Evolutionary conservation across 106 monocot genomes (phyloP).

Genomic region (Allium fistulosum): DNA sequence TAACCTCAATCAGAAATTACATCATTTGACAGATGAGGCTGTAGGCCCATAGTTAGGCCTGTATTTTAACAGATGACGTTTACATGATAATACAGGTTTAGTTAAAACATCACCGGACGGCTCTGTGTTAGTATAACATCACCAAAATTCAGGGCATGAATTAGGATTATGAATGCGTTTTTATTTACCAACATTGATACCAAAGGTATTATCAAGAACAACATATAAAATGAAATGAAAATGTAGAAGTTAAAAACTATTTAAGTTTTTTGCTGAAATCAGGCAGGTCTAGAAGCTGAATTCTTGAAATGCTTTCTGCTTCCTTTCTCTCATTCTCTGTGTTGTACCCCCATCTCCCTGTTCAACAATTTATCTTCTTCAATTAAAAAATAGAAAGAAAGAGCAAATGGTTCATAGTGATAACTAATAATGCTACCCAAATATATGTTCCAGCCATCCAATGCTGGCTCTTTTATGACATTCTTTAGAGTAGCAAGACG

Average conservation of each 20-base stretch:
- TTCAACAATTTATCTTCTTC: slow-evolving; percentile 7
- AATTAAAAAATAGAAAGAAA: not conserved
- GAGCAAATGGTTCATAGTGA: not conserved
- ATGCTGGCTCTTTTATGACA: slow-evolving; percentile 79
- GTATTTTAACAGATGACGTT: too few species aligned
- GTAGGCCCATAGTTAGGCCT: too few species aligned
- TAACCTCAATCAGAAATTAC: too few species aligned
- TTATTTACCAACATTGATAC: not conserved
- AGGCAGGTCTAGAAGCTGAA: slow-evolving; percentile 65
- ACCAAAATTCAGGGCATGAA: too few species aligned
- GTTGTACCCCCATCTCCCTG: slow-evolving; percentile 99
- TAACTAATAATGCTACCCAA: slow-evolving; percentile 49
- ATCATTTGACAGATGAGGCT: too few species aligned
- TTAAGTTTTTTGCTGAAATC: slow-evolving; percentile 89
- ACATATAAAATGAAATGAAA: not conserved
- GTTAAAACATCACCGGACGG: too few species aligned
- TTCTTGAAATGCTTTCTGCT: slow-evolving; percentile 70
- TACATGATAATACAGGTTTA: too few species aligned
- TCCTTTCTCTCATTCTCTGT: slow-evolving; percentile 78
- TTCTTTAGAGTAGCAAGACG: slow-evolving; percentile 87
- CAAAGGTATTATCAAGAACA: not conserved
- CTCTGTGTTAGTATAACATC: too few species aligned
- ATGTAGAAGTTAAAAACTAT: slow-evolving; percentile 12
- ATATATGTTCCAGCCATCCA: slow-evolving; percentile 89
- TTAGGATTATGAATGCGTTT: not conserved